Base-by-base conservation (phyloP, 2,329 filamentous ascomycete species). In the Fusarium palustre region DNA sequence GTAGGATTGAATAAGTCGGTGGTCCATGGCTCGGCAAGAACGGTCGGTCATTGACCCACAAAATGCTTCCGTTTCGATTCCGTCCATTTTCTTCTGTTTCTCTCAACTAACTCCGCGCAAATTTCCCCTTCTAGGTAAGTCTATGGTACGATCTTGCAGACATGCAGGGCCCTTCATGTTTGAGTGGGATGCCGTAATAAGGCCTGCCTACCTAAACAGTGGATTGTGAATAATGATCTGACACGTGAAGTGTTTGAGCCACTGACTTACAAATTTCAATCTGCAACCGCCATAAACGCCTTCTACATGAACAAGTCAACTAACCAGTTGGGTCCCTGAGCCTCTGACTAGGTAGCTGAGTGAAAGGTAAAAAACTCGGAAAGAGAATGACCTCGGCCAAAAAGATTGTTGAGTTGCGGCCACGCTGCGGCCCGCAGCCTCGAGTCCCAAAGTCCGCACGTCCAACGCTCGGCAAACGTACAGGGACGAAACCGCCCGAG, bases 51-150 rank as follows among this genome's bases (percentile, higher is more conserved):
- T 55, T 71, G 68, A 59, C 71, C 71, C 71, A 73, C 59, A 64
- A 47, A 73, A 68, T 66, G 46, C 55, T 59, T 70, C 68, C 64
- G 68, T 71, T 59, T 66, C 68, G 58, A 59, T 70, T 70, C 68
- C 68, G 55, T 71, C 59, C 47, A 47, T 64, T 67, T 50, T 58
- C 50, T 59, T 28, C 25, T 57, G 30, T 15, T 43, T 28, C n/a
- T 25, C 48, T 43, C 39, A 41, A 47, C 25, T 33, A 59, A 67
- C 67, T 70, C 67, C 58, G 52, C 62, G 22, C 67, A 43, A 49
- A 45, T 66, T 66, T 50, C 47, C 68, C 54, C 38, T 52, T 69
- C 66, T 39, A 28, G 68, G 49, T 47, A 70, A 71, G 68, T 56
- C 38, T 25, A 30, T 28, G 55, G 60, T 71, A 25, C 56, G 38